Conservation (phyloP, 495 filamentous ascomycete genomes). For the Hypoxylon lienhwacheense region DNA sequence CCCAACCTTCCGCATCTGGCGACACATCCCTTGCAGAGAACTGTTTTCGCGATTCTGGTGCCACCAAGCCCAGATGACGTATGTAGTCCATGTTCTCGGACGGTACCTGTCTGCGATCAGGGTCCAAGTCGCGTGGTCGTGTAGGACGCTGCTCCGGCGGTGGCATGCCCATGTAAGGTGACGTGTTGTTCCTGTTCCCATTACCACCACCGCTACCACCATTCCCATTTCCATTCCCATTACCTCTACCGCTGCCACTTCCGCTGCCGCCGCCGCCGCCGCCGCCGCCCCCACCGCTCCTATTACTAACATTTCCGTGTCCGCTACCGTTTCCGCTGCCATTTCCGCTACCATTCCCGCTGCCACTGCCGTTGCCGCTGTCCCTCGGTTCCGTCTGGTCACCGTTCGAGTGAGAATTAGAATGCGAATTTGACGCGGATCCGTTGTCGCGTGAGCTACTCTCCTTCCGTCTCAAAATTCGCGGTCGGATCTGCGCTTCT, state of each 20-base stretch:
- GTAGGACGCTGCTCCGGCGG: conserved; percentile 69
- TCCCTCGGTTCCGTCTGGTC: conserved; percentile 47
- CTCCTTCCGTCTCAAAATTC: conserved; percentile 36
- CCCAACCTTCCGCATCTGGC: conserved; percentile 65
- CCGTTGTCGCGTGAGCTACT: conserved; percentile 35
- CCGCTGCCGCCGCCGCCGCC: conserved; percentile 35
- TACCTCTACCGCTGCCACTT: conserved; percentile 28
- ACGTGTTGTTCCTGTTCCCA: conserved; percentile 40
- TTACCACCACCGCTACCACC: conserved; percentile 36
- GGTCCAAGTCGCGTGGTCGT: conserved; percentile 70
- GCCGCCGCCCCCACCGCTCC: conserved; percentile 32
- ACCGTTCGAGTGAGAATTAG: conserved; percentile 43
- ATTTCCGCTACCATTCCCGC: conserved; percentile 33
- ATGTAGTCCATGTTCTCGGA: conserved; percentile 76
- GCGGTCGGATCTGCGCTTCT: conserved; percentile 45
- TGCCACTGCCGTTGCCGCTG: conserved; percentile 42
- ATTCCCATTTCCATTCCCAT: conserved; percentile 31
- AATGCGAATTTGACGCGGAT: conserved; percentile 34
- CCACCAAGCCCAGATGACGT: conserved; percentile 65
- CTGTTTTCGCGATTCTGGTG: conserved; percentile 43
- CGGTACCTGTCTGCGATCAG: conserved; percentile 65
- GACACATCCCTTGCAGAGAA: conserved; percentile 49
- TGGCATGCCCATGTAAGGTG: conserved; percentile 47
- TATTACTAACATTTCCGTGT: background rate
- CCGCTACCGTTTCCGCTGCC: conserved; percentile 26